phyloP scores from a whole-genome alignment of 495 filamentous ascomycete genomes.

The Cenococcum geophilum region DNA sequence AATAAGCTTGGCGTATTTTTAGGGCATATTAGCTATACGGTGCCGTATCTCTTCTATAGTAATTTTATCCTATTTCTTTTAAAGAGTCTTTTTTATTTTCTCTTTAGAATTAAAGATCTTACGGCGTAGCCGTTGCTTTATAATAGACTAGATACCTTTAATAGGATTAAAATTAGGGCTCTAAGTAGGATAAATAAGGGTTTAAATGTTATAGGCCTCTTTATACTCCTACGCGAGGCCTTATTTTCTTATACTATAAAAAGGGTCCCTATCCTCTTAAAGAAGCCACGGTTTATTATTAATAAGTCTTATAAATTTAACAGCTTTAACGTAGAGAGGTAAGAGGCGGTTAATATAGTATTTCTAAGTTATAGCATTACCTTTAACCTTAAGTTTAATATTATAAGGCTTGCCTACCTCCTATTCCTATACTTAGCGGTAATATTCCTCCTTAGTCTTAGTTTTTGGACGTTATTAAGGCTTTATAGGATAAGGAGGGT shows the following conservation, averaged over 20 bases:
- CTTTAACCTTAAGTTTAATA: background rate
- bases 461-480: background rate
- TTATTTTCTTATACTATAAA: background rate
- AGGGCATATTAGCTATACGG: too few relatives aligned
- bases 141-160: background rate
- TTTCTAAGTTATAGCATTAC: background rate
- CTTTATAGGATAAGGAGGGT: background rate
- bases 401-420: background rate
- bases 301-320: background rate
- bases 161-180: constrained; percentile 1
- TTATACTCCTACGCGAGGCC: background rate
- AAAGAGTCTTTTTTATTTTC: too few relatives aligned
- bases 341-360: constrained; percentile 1
- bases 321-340: background rate
- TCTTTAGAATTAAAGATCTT: background rate
- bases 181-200: background rate
- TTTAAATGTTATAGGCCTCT: background rate
- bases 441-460: background rate
- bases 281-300: background rate
- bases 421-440: background rate
- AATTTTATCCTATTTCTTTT: too few relatives aligned
- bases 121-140: background rate
- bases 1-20: too few relatives aligned
- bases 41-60: too few relatives aligned
- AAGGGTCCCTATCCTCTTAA: too few relatives aligned